These are phyloP conservation scores for Ascochyta koolunga DNA, from an alignment of 2,329 filamentous ascomycete genomes.

Conservation along the genomic window DNA sequence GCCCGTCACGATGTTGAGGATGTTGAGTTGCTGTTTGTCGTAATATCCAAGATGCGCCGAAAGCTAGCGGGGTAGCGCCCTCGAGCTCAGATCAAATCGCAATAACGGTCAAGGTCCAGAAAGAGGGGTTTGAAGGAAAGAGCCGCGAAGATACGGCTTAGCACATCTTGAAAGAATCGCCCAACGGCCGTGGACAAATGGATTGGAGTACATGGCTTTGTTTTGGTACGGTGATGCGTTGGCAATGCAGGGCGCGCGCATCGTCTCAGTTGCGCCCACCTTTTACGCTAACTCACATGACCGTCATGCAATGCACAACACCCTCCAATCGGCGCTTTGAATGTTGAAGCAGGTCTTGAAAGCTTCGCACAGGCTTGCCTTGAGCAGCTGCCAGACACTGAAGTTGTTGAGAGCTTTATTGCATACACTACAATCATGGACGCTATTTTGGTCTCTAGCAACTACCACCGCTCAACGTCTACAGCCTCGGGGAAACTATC, in stretches of 20 bases:
- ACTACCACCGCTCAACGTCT: too few relatives aligned
- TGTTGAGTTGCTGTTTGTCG: neutral
- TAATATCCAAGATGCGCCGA: slow-evolving; percentile 8
- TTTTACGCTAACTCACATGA: slow-evolving; percentile 16
- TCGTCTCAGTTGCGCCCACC: slow-evolving; percentile 13
- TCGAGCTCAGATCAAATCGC: slow-evolving; percentile 7
- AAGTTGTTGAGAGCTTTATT: neutral
- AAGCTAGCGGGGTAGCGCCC: slow-evolving; percentile 26
- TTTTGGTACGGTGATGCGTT: slow-evolving; percentile 43
- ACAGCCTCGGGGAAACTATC: too few relatives aligned
- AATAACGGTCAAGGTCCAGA: slow-evolving; percentile 11
- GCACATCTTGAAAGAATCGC: slow-evolving; percentile 25
- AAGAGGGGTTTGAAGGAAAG: slow-evolving; percentile 25
- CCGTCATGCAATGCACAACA: slow-evolving; percentile 15
- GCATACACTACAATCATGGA: neutral
- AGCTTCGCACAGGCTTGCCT: neutral
- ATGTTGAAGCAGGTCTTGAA: slow-evolving; percentile 8
- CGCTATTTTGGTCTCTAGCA: neutral
- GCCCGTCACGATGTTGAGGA: neutral
- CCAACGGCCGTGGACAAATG: slow-evolving; percentile 37
- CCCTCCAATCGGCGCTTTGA: slow-evolving; percentile 24
- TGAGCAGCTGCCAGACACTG: neutral
- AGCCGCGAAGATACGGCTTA: slow-evolving; percentile 26
- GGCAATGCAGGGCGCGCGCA: slow-evolving; percentile 34
- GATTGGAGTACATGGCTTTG: slow-evolving; percentile 37